Evolutionary conservation across 306 rosid species (phyloP), one percentile per base, ranked within the genome.

Genomic region (Psophocarpus tetragonolobus): DNA sequence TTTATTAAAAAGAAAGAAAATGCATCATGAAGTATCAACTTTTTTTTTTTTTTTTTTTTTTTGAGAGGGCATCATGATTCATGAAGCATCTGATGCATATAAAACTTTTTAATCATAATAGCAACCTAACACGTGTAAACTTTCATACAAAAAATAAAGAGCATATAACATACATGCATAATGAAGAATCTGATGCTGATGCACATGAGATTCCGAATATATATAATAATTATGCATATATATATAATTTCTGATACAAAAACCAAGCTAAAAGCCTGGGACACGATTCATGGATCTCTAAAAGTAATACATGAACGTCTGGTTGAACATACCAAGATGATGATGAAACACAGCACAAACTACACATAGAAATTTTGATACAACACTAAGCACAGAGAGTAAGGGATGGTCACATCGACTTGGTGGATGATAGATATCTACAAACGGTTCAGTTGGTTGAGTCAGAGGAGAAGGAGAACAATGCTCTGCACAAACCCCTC

Each of bases 381-480:
- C 42, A 2, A 56, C 13, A 53, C 56, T 24, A 12, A 82, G 45
- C 84, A 74, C 15, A 76, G 8, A 21, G 30, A 44, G 21, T 57
- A 71, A 70, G 57, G 64, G 60, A 3, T 4, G 84, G 44, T 50
- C 66, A 65, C 75, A 74, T 27, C 33, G 39, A 68, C 57, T 41
- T 64, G 81, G 80, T 23, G 61, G 77, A 73, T 58, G 71, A 68
- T 36, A 63, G 77, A 72, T 85, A 60, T 84, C 26, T 71, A 88
- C 88, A 79, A 15, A 70, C 36, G 54, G 64, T 65, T 70, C 65
- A 81, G 71, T 54, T 69, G 42, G 2, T 9, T 60, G 23, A 38
- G 39, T 63, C 57, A 71, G 50, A 80, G 69, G 68, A 74, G 60
- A 79, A 71, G 76, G 64, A 53, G 24, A 32, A 65, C 47, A 67